phyloP scores from a whole-genome alignment of 768 basidiomycete species.

The Calocera cornea region DNA sequence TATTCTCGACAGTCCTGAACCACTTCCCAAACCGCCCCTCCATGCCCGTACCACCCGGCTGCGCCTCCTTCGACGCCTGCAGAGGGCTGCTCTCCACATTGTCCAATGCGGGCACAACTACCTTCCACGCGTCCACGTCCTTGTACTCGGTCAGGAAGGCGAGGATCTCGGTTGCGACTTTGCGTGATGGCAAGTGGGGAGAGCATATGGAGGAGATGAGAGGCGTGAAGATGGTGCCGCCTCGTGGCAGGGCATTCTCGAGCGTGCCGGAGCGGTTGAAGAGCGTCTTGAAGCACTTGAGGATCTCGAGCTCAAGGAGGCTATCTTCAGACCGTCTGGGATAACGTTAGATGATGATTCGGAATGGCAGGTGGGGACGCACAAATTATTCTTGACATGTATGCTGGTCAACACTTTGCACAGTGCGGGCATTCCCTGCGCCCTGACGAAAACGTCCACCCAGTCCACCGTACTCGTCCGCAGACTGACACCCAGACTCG shows the following conservation, averaged over 20 bases:
- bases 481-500: slow-evolving; percentile 54
- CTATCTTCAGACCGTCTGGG: slow-evolving; percentile 50
- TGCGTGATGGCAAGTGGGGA: slow-evolving; percentile 63
- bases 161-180: slow-evolving; percentile 65
- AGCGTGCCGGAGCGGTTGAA: slow-evolving; percentile 38
- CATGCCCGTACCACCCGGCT: slow-evolving; percentile 15
- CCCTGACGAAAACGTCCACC: slow-evolving; percentile 59
- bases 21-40: slow-evolving; percentile 56
- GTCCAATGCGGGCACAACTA: slow-evolving; percentile 66
- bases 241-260: slow-evolving; percentile 15
- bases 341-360: background rate
- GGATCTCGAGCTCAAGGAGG: slow-evolving; percentile 69
- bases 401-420: slow-evolving; percentile 64
- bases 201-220: slow-evolving; percentile 57
- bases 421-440: slow-evolving; percentile 75
- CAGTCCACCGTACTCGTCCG: slow-evolving; percentile 73
- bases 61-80: slow-evolving; percentile 13
- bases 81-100: slow-evolving; percentile 12
- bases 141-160: slow-evolving; percentile 57
- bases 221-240: background rate
- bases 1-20: slow-evolving; percentile 69
- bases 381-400: slow-evolving; percentile 47
- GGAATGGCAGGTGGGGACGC: slow-evolving; percentile 31
- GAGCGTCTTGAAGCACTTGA: slow-evolving; percentile 74
- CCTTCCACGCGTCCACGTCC: slow-evolving; percentile 42